Base-by-base conservation (phyloP, 805 yeast genomes). In the Clavispora phyllophila region DNA sequence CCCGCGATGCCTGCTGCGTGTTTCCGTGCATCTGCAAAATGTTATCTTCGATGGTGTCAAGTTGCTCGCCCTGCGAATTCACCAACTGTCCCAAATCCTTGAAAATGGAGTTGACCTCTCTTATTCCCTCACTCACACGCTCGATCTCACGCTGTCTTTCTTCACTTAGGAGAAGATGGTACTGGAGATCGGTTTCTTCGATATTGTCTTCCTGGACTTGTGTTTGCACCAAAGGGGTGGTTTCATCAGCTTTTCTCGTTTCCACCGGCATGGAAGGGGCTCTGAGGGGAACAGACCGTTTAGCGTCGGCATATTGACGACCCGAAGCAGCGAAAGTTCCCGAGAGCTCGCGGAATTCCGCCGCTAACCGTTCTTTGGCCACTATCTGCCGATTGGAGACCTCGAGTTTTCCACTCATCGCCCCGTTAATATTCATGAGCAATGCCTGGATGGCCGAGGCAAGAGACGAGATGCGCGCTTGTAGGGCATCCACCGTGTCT, bases 41-140 rank as follows among this genome's bases (percentile, higher is more conserved):
- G 61, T 88, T 88, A 47, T 83, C 87, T 57, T 88, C 96, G 14
- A 90, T 79, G 0, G 89, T 79, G 56, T 88, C 95, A 14, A 90
- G 73, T 51, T 86, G 89, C 24, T 77, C 81, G 5, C 96, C 96
- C 59, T 90, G 97, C 60, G 87, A 90, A 40, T 75, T 70, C 2
- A 90, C 93, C 53, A 90, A 66, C 29, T 79, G 75, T 13, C 89
- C 88, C 43, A 90, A 62, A 54, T 89, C 96, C 50, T 81, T 80
- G 60, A 88, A 89, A 4, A 90, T 89, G 9, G 88, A 74, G 60
- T 90, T 89, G 33, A 90, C 87, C 50, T 90, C 96, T 41, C 73
- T 76, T 9, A 89, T 87, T 0, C 96, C 95, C 33, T 79, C 78
- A 34, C 84, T 81, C 8, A 89, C 82, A 47, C 78, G 81, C 24